Conservation (phyloP, 768 basidiomycete species). For the Hypholoma fasciculare region DNA sequence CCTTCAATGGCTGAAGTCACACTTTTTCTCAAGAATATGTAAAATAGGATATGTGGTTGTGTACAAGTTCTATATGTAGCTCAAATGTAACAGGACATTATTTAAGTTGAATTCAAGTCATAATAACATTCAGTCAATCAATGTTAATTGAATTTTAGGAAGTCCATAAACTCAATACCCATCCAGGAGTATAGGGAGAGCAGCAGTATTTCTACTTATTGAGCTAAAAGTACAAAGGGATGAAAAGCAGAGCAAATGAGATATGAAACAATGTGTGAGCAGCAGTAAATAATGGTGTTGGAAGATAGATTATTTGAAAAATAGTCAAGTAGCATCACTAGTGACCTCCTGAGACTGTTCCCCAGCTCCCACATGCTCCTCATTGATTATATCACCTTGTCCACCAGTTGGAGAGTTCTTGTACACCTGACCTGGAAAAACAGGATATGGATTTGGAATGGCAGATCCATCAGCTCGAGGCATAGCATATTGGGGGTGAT, state of each 20-base stretch:
- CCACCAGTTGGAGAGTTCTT: slow-evolving; percentile 18
- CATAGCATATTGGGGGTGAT: slow-evolving; percentile 28
- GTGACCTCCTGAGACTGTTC: slow-evolving; percentile 19
- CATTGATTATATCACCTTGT: slow-evolving; percentile 18
- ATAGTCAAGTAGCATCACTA: background rate
- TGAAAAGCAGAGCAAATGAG: background rate
- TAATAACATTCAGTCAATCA: background rate
- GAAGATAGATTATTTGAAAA: background rate
- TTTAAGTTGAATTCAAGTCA: background rate
- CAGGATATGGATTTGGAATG: slow-evolving; percentile 24
- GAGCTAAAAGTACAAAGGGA: background rate
- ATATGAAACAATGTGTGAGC: background rate
- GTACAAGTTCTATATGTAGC: too few relatives aligned
- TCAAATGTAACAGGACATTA: background rate
- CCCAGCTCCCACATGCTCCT: slow-evolving; percentile 19
- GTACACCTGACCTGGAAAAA: slow-evolving; percentile 17
- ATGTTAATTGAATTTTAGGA: background rate
- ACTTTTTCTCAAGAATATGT: background rate
- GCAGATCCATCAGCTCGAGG: slow-evolving; percentile 29
- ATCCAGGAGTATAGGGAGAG: too few relatives aligned
- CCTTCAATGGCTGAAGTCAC: slow-evolving; percentile 42
- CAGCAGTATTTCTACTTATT: too few relatives aligned
- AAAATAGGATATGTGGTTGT: background rate
- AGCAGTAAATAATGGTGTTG: background rate
- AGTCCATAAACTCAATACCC: too few relatives aligned